These are phyloP conservation scores for Wickerhamomyces chambardii DNA, from an alignment of 805 yeast species.

Conservation along the genomic window DNA sequence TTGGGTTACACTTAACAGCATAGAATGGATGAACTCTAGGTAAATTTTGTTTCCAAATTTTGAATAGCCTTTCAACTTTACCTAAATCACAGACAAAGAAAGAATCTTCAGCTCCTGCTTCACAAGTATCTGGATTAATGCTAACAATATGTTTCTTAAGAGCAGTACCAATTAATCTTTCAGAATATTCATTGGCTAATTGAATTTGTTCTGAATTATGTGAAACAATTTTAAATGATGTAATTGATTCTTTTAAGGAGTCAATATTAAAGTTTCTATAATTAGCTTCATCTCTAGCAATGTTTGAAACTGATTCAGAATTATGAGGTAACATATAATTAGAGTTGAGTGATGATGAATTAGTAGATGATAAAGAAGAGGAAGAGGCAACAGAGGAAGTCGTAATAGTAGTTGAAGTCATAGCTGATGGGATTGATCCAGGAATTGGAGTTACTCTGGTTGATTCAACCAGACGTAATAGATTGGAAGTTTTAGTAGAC, in stretches of 20 bases:
- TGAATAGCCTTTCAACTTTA: conserved; percentile 50
- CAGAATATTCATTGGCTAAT: conserved; percentile 22
- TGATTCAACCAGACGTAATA: conserved; percentile 16
- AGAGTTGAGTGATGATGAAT: not conserved
- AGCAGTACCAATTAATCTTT: conserved; percentile 27
- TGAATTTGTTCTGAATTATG: not conserved
- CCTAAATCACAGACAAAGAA: conserved; percentile 85
- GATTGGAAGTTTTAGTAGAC: conserved; percentile 9
- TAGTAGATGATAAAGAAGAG: not conserved
- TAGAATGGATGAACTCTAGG: conserved; percentile 82
- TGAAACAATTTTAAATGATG: not conserved
- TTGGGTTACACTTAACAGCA: conserved; percentile 93
- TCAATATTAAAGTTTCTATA: not conserved
- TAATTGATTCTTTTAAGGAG: not conserved
- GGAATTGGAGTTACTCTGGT: conserved; percentile 5
- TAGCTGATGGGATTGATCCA: not conserved
- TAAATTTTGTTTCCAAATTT: conserved; percentile 54
- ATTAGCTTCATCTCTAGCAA: not conserved
- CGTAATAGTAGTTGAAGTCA: conserved; percentile 10
- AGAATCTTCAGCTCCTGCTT: conserved; percentile 74
- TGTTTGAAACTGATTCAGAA: too few relatives aligned
- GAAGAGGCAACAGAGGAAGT: not conserved
- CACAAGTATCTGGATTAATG: conserved; percentile 50
- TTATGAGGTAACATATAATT: not conserved
- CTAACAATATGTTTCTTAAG: conserved; percentile 27